phyloP scores from a whole-genome alignment of 129 eudicot genomes.

The Arctium lappa region DNA sequence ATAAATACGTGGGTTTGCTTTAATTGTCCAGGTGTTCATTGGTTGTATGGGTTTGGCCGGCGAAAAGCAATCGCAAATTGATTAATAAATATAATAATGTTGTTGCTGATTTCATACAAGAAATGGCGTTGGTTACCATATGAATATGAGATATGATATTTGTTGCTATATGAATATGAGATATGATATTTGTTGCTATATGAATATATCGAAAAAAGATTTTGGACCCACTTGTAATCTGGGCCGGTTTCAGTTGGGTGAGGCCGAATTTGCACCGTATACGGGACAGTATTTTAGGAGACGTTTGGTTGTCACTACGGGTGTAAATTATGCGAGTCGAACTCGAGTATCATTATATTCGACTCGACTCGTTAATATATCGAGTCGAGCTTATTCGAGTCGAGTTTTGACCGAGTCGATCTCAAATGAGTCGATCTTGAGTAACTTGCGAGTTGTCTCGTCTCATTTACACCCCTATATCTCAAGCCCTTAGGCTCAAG shows the following conservation, averaged over 20 bases:
- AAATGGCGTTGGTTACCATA: slow-evolving; percentile 31
- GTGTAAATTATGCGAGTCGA: too few relatives aligned
- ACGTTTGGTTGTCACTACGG: too few relatives aligned
- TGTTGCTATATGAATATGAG: slow-evolving; percentile 15
- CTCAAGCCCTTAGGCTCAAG: too few relatives aligned
- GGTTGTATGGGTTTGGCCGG: slow-evolving; percentile 28
- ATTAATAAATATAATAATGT: neutral
- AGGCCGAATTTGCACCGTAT: neutral
- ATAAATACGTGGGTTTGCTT: slow-evolving; percentile 17
- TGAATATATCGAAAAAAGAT: neutral
- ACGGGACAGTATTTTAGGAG: too few relatives aligned
- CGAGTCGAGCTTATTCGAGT: too few relatives aligned
- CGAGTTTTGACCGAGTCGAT: too few relatives aligned
- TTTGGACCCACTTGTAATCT: slow-evolving; percentile 4
- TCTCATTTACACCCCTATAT: too few relatives aligned
- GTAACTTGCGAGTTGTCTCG: too few relatives aligned
- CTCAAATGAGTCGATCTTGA: too few relatives aligned
- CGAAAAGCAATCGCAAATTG: slow-evolving; percentile 10
- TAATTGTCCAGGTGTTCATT: slow-evolving; percentile 23
- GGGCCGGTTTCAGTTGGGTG: slow-evolving; percentile 2
- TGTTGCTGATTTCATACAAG: slow-evolving; percentile 37
- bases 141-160: neutral
- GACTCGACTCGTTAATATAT: too few relatives aligned
- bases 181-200: slow-evolving; percentile 16
- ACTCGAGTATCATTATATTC: too few relatives aligned